phyloP scores from a whole-genome alignment of 2,329 filamentous ascomycete genomes.

The Leptosphaerulina australis region DNA sequence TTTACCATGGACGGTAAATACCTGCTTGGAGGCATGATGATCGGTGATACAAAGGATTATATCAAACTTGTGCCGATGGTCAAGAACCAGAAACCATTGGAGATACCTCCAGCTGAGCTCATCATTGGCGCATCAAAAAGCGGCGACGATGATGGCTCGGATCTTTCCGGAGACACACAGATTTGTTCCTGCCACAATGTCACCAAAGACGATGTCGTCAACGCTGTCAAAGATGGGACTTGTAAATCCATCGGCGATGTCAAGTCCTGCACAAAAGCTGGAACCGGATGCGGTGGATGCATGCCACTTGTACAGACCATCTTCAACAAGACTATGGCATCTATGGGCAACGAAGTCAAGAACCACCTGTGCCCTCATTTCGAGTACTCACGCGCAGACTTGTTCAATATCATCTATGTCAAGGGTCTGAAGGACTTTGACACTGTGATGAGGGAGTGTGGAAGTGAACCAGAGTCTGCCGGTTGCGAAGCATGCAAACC shows the following conservation, averaged over 20 bases:
- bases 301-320: constrained; percentile 87
- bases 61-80: constrained; percentile 87
- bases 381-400: constrained; percentile 78
- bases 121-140: constrained; percentile 79
- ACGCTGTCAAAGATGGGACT: constrained; percentile 73
- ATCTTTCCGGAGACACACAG: constrained; percentile 83
- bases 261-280: constrained; percentile 89
- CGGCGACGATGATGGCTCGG: constrained; percentile 72
- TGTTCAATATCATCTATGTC: constrained; percentile 88
- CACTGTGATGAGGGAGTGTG: constrained; percentile 79
- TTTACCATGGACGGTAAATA: constrained; percentile 91
- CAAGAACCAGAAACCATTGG: constrained; percentile 79
- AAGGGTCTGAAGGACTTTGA: constrained; percentile 75
- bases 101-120: constrained; percentile 78
- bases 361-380: constrained; percentile 89
- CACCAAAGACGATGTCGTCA: constrained; percentile 78
- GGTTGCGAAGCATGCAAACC: constrained; percentile 91
- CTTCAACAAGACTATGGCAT: constrained; percentile 86
- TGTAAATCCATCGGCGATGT: constrained; percentile 83
- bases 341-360: constrained; percentile 84
- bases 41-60: constrained; percentile 89
- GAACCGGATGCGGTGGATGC: constrained; percentile 88
- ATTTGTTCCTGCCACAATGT: constrained; percentile 95
- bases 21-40: constrained; percentile 95
- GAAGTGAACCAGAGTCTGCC: constrained; percentile 71